Evolutionary conservation across 345 rosid genomes (phyloP).

Genomic region (Noccaea bulbosa): DNA sequence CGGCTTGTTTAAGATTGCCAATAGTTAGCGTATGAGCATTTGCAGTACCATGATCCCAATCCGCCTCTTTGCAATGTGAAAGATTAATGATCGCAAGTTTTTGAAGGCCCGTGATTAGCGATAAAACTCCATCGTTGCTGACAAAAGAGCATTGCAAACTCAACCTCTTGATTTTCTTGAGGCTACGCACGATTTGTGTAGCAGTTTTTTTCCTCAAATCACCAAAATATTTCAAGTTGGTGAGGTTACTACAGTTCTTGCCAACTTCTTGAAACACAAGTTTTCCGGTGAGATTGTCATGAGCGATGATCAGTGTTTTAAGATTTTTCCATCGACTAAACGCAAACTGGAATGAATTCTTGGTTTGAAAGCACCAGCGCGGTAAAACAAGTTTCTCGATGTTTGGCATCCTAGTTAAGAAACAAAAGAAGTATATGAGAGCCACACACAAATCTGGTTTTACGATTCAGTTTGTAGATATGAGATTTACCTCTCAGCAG

Average conservation of each 20-base stretch:
- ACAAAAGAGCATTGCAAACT: conserved; percentile 9
- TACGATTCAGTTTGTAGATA: background rate
- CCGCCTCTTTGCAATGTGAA: conserved; percentile 17
- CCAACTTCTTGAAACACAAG: conserved; percentile 4
- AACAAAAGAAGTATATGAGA: background rate
- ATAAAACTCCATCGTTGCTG: background rate
- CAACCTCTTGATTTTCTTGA: conserved; percentile 14
- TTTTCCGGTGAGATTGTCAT: background rate
- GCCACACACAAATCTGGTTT: background rate
- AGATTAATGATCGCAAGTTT: conserved; percentile 11
- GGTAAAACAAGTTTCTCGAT: conserved; percentile 32
- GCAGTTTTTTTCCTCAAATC: background rate
- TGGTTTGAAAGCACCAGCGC: background rate
- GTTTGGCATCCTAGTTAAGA: conserved; percentile 18
- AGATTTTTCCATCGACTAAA: conserved; percentile 30
- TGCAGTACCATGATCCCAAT: background rate
- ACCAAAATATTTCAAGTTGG: conserved; percentile 14
- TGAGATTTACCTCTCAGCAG: conserved; percentile 27
- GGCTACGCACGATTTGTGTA: background rate
- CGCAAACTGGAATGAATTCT: background rate
- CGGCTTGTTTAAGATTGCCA: conserved; percentile 9
- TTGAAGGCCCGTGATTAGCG: conserved; percentile 4
- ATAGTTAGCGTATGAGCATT: background rate
- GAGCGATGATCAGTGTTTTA: conserved; percentile 22
- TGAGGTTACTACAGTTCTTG: conserved; percentile 20